Evolutionary conservation across 2,329 filamentous ascomycete species (phyloP).

Genomic region (Pseudogymnoascus sp.): DNA sequence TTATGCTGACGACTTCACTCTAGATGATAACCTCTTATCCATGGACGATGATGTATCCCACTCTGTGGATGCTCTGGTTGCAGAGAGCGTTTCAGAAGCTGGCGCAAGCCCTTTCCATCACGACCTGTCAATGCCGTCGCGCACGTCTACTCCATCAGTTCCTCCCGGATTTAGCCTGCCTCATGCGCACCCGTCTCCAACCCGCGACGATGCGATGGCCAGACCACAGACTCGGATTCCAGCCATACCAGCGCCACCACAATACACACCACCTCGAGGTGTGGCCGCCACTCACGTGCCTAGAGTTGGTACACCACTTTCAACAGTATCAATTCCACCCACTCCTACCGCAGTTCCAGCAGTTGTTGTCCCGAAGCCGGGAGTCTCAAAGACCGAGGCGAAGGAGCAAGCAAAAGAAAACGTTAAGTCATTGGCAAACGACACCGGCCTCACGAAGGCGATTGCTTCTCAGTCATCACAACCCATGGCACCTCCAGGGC

Average conservation of each 20-base stretch:
- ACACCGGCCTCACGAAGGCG: constrained; percentile 40
- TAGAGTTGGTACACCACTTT: constrained; percentile 22
- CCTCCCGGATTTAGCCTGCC: constrained; percentile 39
- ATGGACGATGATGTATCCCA: constrained; percentile 52
- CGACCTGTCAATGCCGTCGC: constrained; percentile 18
- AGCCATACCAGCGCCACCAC: constrained; percentile 19
- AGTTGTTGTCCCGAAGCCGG: constrained; percentile 4
- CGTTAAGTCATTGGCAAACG: constrained; percentile 38
- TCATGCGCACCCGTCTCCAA: constrained; percentile 31
- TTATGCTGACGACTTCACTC: constrained; percentile 19
- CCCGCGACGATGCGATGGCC: constrained; percentile 18
- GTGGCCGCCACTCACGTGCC: constrained; percentile 16
- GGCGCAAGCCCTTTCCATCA: constrained; percentile 12
- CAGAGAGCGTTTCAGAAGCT: constrained; percentile 37
- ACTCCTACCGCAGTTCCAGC: constrained; percentile 12
- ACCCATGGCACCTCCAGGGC: constrained; percentile 26
- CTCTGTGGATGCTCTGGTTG: constrained; percentile 61
- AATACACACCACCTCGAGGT: constrained; percentile 19
- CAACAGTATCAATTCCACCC: constrained; percentile 22
- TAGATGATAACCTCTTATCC: constrained; percentile 54
- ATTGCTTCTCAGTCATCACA: constrained; percentile 26
- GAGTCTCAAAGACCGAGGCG: neutral
- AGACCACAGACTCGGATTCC: constrained; percentile 20
- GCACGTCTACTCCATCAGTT: constrained; percentile 31
- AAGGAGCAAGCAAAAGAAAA: constrained; percentile 32